phyloP scores from a whole-genome alignment of 805 yeast species.

The Saccharomyces eubayanus region DNA sequence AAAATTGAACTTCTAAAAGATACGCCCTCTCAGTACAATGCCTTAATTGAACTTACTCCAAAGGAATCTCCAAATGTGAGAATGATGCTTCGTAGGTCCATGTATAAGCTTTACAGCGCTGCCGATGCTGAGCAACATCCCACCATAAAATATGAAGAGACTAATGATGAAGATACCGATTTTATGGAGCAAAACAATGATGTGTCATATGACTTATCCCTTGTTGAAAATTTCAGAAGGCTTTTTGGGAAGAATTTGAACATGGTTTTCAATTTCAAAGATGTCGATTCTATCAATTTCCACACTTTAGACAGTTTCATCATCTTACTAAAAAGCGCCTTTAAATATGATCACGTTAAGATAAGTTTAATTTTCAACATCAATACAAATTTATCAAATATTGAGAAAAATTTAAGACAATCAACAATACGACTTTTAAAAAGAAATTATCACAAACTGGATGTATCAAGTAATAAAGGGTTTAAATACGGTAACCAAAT shows the following conservation, averaged over 20 bases:
- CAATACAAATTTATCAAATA: conserved; percentile 27
- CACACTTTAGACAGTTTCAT: conserved; percentile 24
- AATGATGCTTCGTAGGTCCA: conserved; percentile 30
- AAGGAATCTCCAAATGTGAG: conserved; percentile 34
- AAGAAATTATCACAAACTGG: conserved; percentile 21
- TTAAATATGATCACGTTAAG: conserved; percentile 20
- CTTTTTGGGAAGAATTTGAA: conserved; percentile 22
- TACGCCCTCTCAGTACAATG: conserved; percentile 14
- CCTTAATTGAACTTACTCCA: conserved; percentile 31
- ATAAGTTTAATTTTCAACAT: conserved; percentile 27
- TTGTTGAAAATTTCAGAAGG: conserved; percentile 26
- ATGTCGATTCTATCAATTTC: conserved; percentile 27
- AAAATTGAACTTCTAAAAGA: conserved; percentile 30
- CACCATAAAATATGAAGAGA: conserved; percentile 2
- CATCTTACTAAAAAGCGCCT: conserved; percentile 21
- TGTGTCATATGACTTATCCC: conserved; percentile 26
- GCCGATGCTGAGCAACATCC: conserved; percentile 14
- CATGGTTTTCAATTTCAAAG: conserved; percentile 28
- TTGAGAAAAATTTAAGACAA: conserved; percentile 28
- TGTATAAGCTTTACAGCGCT: conserved; percentile 26
- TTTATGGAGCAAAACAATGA: conserved; percentile 5
- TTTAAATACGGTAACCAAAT: conserved; percentile 28
- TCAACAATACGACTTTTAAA: conserved; percentile 26
- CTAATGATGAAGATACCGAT: conserved; percentile 7
- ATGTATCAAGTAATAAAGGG: conserved; percentile 29